These are phyloP conservation scores for Tetrahymena elliotti DNA, from an alignment of 73 alveolate genomes.

Conservation along the genomic window DNA sequence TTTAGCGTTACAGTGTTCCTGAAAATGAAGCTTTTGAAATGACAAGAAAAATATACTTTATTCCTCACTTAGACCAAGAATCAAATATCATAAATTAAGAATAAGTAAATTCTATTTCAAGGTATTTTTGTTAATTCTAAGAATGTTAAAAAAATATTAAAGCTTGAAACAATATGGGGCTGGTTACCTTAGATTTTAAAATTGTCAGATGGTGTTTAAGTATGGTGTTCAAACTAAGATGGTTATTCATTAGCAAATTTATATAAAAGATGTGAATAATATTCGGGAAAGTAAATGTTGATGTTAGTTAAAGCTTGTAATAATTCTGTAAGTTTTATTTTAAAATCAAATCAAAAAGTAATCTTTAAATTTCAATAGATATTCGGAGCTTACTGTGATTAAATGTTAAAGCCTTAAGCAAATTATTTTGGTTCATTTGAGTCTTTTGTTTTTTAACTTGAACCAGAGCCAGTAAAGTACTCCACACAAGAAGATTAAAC, in stretches of 20 bases:
- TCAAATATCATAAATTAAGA: constrained; percentile 16
- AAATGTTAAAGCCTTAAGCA: neutral
- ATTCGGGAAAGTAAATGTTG: neutral
- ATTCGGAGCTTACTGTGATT: constrained; percentile 26
- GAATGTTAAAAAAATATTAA: neutral
- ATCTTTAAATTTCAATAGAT: neutral
- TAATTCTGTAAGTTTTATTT: neutral
- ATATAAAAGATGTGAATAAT: constrained; percentile 9
- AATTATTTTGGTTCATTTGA: constrained; percentile 21
- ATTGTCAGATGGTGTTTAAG: constrained; percentile 10
- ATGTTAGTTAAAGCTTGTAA: neutral
- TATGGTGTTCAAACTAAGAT: constrained; percentile 17
- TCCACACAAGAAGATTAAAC: neutral
- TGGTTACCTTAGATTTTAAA: constrained; percentile 24
- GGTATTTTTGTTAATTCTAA: neutral
- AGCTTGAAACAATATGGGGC: constrained; percentile 45
- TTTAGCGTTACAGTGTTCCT: neutral
- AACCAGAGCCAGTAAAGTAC: constrained; percentile 7
- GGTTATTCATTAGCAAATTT: constrained; percentile 24
- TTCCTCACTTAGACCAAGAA: constrained; percentile 18
- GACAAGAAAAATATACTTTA: constrained; percentile 13
- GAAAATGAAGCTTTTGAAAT: neutral
- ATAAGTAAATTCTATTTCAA: neutral
- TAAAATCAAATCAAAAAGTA: neutral
- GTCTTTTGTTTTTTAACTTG: constrained; percentile 3